Percentiles rank a stretch among this genome's conserved stretches.
phyloP scores from a whole-genome alignment of 495 filamentous ascomycete genomes.

The Oidiodendron maius region DNA sequence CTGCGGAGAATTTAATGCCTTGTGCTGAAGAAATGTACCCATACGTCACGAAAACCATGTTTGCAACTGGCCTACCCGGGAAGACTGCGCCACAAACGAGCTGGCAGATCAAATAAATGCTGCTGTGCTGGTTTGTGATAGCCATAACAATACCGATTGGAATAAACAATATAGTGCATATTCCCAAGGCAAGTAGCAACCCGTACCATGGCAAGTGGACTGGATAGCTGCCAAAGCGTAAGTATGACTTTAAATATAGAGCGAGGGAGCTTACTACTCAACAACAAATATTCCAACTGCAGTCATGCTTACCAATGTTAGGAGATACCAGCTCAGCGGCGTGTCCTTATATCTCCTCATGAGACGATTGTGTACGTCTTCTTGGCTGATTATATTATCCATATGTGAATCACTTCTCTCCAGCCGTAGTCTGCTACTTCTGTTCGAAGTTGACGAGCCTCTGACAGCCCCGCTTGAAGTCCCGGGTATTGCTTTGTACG shows the following conservation, averaged over 20 bases:
- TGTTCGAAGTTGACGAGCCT: background rate
- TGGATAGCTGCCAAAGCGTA: constrained; percentile 49
- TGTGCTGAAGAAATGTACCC: constrained; percentile 77
- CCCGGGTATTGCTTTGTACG: constrained; percentile 37
- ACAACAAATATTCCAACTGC: constrained; percentile 78
- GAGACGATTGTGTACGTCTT: constrained; percentile 74
- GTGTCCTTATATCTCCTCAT: constrained; percentile 73
- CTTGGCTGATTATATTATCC: constrained; percentile 54
- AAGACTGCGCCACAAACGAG: constrained; percentile 74
- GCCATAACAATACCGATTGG: constrained; percentile 83
- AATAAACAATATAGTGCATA: constrained; percentile 68
- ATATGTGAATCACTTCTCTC: constrained; percentile 27
- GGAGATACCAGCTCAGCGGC: constrained; percentile 70
- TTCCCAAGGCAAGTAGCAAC: constrained; percentile 65
- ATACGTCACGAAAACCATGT: constrained; percentile 87
- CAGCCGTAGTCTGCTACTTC: constrained; percentile 24
- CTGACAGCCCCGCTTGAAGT: background rate
- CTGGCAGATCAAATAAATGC: constrained; percentile 77
- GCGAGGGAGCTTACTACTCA: constrained; percentile 52
- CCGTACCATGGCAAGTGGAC: constrained; percentile 75
- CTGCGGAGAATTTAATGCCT: constrained; percentile 79
- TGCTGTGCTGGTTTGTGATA: constrained; percentile 77
- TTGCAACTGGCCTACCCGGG: constrained; percentile 75
- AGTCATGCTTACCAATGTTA: constrained; percentile 61
- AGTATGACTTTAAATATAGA: constrained; percentile 7